Base-by-base conservation (phyloP, 2,329 filamentous ascomycete species). In the Hypoxylon sp. region DNA sequence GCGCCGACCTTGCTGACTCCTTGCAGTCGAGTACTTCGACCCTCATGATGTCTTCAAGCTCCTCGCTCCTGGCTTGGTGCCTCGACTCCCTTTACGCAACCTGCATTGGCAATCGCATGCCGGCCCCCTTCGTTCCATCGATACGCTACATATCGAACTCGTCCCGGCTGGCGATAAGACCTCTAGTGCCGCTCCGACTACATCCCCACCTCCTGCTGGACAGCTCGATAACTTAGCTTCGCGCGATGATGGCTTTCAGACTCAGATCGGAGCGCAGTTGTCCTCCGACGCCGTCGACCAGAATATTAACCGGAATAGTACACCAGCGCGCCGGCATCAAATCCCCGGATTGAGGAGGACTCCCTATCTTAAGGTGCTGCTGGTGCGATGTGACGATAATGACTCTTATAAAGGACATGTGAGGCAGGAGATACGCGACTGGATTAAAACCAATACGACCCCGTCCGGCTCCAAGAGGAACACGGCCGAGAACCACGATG, bases 31-130 rank as follows among this genome's bases (percentile, higher is more conserved):
- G 84, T 99, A 97, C 81, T 93, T 92, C 81, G 96, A 99, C 81
- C 95, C 96, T 55, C 91, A 93, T 76, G 90, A 92, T 74, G 87
- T 98, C 68, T 98, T 95, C 80, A 89, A 92, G 63, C 85, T 95
- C 54, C 83, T 98, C 44, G 90, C 91, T 9, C 88, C 92, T 2
- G 89, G 94, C 61, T 84, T 99, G 61, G 84, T 91, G 40, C 84
- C 91, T 42, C 91, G 92, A 57, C 85, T 98, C 0, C 96, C 96
- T 32, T 84, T 99, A 36, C 91, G 90, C 69, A 96, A 98, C 74
- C 88, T 99, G 46, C 93, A 98, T 76, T 99, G 96, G 96, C 96
- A 98, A 78, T 97, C 96, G 12, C 93, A 96, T 65, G 91, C 91
- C 26, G 91, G 96, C 0, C 96, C 96, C 2, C 82, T 98, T 33